Conservation (phyloP, 2,329 filamentous ascomycete genomes). For the Coleophoma crateriformis region DNA sequence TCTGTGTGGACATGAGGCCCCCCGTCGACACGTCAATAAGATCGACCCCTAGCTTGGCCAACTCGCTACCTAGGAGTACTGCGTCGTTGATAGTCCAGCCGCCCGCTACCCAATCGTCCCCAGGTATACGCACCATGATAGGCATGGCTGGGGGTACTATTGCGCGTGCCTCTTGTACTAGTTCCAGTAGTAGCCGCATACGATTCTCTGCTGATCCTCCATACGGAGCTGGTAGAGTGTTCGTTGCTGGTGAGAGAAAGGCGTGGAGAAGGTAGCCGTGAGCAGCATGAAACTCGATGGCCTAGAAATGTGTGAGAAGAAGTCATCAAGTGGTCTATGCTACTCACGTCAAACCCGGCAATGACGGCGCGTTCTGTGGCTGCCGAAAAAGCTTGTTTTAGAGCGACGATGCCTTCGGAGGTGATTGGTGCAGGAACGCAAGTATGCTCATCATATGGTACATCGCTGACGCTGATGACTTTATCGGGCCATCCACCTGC, state of each 20-base stretch:
- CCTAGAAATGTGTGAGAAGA: slow-evolving; percentile 12
- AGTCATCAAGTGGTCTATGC: background rate
- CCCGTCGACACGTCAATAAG: slow-evolving; percentile 66
- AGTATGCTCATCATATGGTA: slow-evolving; percentile 55
- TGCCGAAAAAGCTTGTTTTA: slow-evolving; percentile 56
- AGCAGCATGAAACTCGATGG: slow-evolving; percentile 70
- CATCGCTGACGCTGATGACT: slow-evolving; percentile 43
- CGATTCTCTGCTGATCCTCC: slow-evolving; percentile 67
- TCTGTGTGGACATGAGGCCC: slow-evolving; percentile 54
- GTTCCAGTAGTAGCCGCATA: slow-evolving; percentile 58
- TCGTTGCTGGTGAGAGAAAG: slow-evolving; percentile 63
- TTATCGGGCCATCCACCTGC: slow-evolving; percentile 51
- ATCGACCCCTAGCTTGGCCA: slow-evolving; percentile 60
- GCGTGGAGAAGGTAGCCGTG: slow-evolving; percentile 70
- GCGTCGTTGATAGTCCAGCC: slow-evolving; percentile 65
- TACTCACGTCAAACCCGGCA: slow-evolving; percentile 56
- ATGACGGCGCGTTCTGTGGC: slow-evolving; percentile 54
- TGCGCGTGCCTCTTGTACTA: slow-evolving; percentile 55
- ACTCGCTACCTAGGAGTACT: slow-evolving; percentile 37
- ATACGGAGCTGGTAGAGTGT: slow-evolving; percentile 62
- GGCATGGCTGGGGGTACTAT: slow-evolving; percentile 62
- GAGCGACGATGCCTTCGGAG: slow-evolving; percentile 55
- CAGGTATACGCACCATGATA: slow-evolving; percentile 66
- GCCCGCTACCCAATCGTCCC: slow-evolving; percentile 65
- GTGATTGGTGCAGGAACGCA: slow-evolving; percentile 63